phyloP scores from a whole-genome alignment of 2,329 filamentous ascomycete genomes.

The Ophioceras dolichostomum region DNA sequence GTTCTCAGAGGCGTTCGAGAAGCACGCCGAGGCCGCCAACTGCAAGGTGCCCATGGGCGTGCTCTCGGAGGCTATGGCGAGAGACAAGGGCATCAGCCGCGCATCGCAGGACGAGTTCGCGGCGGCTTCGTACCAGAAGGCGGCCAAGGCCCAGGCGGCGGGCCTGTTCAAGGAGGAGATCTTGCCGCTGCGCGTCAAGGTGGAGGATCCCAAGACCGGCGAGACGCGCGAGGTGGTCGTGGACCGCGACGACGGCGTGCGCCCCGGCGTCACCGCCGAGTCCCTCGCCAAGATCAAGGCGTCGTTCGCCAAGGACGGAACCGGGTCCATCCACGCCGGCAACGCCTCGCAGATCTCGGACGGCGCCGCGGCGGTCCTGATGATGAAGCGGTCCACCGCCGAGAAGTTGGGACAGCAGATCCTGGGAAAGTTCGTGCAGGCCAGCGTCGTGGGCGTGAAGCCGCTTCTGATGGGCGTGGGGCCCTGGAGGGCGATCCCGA shows the following conservation, averaged over 20 bases:
- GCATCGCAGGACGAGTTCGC: conserved; percentile 82
- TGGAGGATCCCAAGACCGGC: conserved; percentile 80
- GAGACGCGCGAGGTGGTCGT: conserved; percentile 78
- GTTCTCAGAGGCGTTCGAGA: conserved; percentile 82
- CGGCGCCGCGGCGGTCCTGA: conserved; percentile 83
- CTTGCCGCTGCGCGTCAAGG: conserved; percentile 72
- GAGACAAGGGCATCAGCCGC: conserved; percentile 63
- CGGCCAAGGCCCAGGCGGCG: conserved; percentile 66
- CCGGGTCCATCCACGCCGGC: conserved; percentile 78
- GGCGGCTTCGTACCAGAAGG: conserved; percentile 86
- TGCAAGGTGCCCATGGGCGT: conserved; percentile 98
- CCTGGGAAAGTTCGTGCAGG: conserved; percentile 83
- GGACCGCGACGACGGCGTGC: conserved; percentile 74
- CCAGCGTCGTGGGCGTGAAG: conserved; percentile 76
- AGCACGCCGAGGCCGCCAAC: conserved; percentile 71
- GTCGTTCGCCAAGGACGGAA: conserved; percentile 81
- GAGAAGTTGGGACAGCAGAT: conserved; percentile 79
- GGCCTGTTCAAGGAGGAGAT: conserved; percentile 95
- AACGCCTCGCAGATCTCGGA: conserved; percentile 95
- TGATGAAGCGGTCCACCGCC: conserved; percentile 91
- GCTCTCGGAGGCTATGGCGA: conserved; percentile 89
- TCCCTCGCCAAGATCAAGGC: conserved; percentile 82
- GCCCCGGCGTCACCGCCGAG: conserved; percentile 75
- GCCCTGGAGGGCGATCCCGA: conserved; percentile 91
- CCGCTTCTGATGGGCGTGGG: conserved; percentile 94